Percentiles rank a stretch among this genome's conserved stretches.
Conservation (phyloP, 495 filamentous ascomycete genomes). For the Aspergillus steynii region DNA sequence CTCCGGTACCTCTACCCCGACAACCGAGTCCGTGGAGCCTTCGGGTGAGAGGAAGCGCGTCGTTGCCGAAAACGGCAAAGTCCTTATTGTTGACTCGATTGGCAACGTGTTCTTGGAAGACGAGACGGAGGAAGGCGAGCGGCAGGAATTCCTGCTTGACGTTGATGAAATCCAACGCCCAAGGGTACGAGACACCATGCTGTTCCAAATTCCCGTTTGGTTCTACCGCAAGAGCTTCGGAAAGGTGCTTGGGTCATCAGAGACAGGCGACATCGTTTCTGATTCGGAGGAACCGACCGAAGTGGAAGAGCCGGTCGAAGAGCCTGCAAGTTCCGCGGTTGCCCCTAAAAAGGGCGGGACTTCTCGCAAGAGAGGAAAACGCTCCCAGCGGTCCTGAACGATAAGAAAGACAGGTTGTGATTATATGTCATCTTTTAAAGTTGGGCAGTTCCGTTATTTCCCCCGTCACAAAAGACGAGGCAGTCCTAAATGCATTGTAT, state of each 20-base stretch:
- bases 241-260: slow-evolving; percentile 45
- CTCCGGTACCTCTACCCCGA: slow-evolving; percentile 51
- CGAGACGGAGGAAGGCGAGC: slow-evolving; percentile 79
- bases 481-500: background rate
- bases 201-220: slow-evolving; percentile 69
- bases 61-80: slow-evolving; percentile 91
- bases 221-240: slow-evolving; percentile 58
- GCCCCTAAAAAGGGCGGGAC: slow-evolving; percentile 24
- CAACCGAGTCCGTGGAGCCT: slow-evolving; percentile 51
- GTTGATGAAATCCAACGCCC: slow-evolving; percentile 66
- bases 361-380: slow-evolving; percentile 34
- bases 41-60: slow-evolving; percentile 77
- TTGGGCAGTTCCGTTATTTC: background rate
- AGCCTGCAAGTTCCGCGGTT: slow-evolving; percentile 28
- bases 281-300: slow-evolving; percentile 35
- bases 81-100: slow-evolving; percentile 84
- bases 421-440: background rate
- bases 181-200: slow-evolving; percentile 66
- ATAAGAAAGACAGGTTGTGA: background rate
- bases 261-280: slow-evolving; percentile 8
- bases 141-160: slow-evolving; percentile 81
- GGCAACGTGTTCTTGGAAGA: slow-evolving; percentile 94
- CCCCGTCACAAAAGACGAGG: background rate
- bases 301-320: slow-evolving; percentile 31
- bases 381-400: slow-evolving; percentile 29